phyloP scores from a whole-genome alignment of 768 basidiomycete genomes.

The Panus rudis region DNA sequence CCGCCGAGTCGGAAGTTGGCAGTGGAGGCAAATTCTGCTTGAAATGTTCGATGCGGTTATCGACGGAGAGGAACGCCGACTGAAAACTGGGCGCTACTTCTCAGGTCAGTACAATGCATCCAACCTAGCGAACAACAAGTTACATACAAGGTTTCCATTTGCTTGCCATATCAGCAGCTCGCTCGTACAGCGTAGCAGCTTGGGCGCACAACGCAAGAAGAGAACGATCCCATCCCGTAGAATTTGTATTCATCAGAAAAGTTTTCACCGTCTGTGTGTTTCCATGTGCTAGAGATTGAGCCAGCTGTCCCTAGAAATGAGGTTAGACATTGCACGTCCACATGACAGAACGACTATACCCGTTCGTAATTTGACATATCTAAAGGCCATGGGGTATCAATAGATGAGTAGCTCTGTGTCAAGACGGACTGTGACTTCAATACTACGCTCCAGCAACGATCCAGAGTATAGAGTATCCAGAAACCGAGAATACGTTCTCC shows the following conservation, averaged over 20 bases:
- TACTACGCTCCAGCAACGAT: slow-evolving; percentile 49
- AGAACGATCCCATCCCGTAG: slow-evolving; percentile 26
- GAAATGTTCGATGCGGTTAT: slow-evolving; percentile 24
- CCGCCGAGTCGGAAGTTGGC: slow-evolving; percentile 9
- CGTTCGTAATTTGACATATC: slow-evolving; percentile 27
- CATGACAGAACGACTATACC: slow-evolving; percentile 28
- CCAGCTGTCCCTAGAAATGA: slow-evolving; percentile 37
- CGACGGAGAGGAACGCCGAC: slow-evolving; percentile 19
- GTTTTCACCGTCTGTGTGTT: slow-evolving; percentile 42
- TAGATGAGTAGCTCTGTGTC: slow-evolving; percentile 42
- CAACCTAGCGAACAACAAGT: background rate
- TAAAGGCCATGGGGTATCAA: slow-evolving; percentile 34
- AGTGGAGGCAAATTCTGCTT: too few relatives aligned
- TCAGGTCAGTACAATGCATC: slow-evolving; percentile 1
- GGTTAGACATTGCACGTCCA: slow-evolving; percentile 29
- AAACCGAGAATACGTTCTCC: slow-evolving; percentile 62
- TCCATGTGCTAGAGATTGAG: too few relatives aligned
- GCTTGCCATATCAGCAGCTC: slow-evolving; percentile 45
- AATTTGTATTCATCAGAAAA: slow-evolving; percentile 35
- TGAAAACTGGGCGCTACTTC: slow-evolving; percentile 15
- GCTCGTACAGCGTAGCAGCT: slow-evolving; percentile 52
- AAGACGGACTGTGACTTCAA: slow-evolving; percentile 48
- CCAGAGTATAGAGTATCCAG: slow-evolving; percentile 54
- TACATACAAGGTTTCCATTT: slow-evolving; percentile 26
- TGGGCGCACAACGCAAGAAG: slow-evolving; percentile 41